Evolutionary conservation across 306 rosid genomes (phyloP), one percentile per base, ranked within the genome.

Genomic region (Cajanus cajan): DNA sequence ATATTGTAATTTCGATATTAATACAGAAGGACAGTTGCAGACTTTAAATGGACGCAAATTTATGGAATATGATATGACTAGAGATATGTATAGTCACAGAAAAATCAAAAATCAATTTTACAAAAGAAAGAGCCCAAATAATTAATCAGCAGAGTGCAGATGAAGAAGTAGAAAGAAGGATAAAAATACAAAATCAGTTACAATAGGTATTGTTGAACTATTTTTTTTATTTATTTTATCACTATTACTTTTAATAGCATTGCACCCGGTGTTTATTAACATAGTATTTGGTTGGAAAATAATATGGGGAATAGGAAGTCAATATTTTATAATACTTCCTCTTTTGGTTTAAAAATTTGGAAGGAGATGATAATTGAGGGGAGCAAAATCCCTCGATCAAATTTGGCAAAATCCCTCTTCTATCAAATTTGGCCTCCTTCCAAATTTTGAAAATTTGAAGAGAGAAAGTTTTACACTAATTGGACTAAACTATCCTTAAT

Each of bases 1-100:
- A 55, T 33, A 55, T 74, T 76, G 68, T 28, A 64, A 70, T 36
- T 57, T 79, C 75, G 73, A 78, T 51, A 77, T 57, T 54, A 75
- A 79, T 34, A 66, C 33, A 25, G 44, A 79, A 71, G 69, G 64
- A 37, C 50, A 82, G 72, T 65, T 4, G 18, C 15, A 74, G 33
- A 54, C 68, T 31, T 62, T 14, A 85, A 34, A 65, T 34, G 61
- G 41, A 80, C 19, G 44, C 62, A 66, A 57, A 25, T 76, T 36
- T 15, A 37, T 21, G 5, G 69, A 77, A 40, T n/a, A 51, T 36
- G n/a, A 74, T 28, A 70, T 52, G 51, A 51, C 28, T 2, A 76
- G 45, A 16, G n/a, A 57, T 52, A 37, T 58, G n/a, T n/a, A n/a
- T n/a, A 40, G 45, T 37, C 80, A 44, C 22, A 39, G 13, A 59